Conservation (phyloP, 2,329 filamentous ascomycete genomes). For the Zasmidium cellare region DNA sequence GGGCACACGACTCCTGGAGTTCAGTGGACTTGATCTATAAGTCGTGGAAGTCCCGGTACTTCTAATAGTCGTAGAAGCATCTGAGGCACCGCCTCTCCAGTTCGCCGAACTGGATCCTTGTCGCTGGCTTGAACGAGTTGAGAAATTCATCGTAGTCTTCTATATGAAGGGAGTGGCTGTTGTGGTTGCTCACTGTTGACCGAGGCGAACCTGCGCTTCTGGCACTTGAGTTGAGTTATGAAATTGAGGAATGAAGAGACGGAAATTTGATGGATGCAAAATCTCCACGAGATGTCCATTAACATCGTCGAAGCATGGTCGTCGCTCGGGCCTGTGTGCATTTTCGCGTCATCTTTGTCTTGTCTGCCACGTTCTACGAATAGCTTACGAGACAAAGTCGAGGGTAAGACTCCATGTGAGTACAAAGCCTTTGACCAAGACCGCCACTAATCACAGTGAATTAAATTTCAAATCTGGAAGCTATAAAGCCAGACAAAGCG, state of each 20-base stretch:
- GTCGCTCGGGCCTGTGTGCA: too few relatives aligned
- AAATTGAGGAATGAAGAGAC: background rate
- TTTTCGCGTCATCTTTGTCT: too few relatives aligned
- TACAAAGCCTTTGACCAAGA: background rate
- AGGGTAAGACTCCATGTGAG: background rate
- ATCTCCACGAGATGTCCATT: too few relatives aligned
- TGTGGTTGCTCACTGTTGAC: background rate
- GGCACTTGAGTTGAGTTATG: background rate
- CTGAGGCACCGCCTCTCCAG: background rate
- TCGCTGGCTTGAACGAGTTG: background rate
- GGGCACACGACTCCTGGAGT: too few relatives aligned
- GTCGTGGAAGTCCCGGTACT: too few relatives aligned
- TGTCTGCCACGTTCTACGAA: background rate
- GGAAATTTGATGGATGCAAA: background rate
- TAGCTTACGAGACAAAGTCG: background rate
- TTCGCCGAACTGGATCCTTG: background rate
- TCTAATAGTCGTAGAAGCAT: too few relatives aligned
- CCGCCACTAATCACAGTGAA: background rate
- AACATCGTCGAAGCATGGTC: too few relatives aligned
- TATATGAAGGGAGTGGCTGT: too few relatives aligned
- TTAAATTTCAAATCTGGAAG: too few relatives aligned
- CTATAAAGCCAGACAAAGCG: too few relatives aligned
- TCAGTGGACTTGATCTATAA: too few relatives aligned
- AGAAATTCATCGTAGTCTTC: too few relatives aligned
- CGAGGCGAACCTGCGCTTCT: background rate